Evolutionary conservation across 2,329 filamentous ascomycete species (phyloP), one percentile per base, ranked within the genome.

Genomic region (Colletotrichum sublineola): DNA sequence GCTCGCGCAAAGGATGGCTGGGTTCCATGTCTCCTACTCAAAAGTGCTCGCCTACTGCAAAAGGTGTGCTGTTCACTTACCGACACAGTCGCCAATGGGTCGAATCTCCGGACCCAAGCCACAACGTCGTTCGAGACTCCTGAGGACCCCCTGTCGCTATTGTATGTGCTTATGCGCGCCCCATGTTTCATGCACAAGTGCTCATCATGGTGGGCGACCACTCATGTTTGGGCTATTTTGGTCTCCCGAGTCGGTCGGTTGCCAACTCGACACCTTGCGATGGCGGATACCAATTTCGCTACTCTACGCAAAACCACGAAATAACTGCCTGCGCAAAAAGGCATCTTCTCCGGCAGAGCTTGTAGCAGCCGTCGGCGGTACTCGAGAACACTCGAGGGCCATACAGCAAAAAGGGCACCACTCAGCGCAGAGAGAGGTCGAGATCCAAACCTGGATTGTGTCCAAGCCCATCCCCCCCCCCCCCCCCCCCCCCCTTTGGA

Each of bases 101-200:
- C 44, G 69, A 69, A 72, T 72, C 52, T 72, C 69, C 65, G 69
- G 60, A 55, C 56, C 58, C 44, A 63, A 56, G 31, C 31, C 48
- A 64, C 20, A 40, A 56, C 33, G 24, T 55, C 53, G 66, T 69
- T 72, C 53, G 65, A 64, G 69, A 63, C 69, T 63, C 46, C 38
- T 55, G 52, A 58, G n/a, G n/a, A 52, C 58, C 58, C 29, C 50
- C 29, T 72, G 66, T 64, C 38, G n/a, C 42, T 20, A 58, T 31
- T 48, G 58, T 60, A 33, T 48, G 58, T 60, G 40, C 52, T 72
- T 40, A 63, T 63, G 64, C 38, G 20, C 40, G 58, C 66, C 58
- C 69, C 65, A 60, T 68, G 65, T 63, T 68, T 60, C 58, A 64
- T 68, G 65, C 69, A 53, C 53, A 46, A 53, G 29, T 67, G 42